Percentiles rank a stretch among this genome's conserved stretches.
Conservation (phyloP, 768 basidiomycete genomes). For the Calocera cornea region DNA sequence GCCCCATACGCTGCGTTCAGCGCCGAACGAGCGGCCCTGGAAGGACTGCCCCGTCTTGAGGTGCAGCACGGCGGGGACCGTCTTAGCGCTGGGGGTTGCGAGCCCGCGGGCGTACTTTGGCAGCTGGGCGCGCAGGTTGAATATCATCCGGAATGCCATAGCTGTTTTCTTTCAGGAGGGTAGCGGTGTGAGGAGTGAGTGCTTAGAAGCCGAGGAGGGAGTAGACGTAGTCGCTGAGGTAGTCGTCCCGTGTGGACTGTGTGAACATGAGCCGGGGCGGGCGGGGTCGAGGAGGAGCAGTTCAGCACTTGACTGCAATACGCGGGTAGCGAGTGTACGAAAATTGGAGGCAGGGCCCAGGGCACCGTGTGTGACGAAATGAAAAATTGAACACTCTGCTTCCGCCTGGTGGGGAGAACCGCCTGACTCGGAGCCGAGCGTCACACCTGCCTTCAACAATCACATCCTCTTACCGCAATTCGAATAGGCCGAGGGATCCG, state of each 20-base stretch:
- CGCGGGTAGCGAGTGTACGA: too few relatives aligned
- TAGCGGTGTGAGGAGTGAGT: neutral
- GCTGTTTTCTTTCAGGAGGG: conserved; percentile 19
- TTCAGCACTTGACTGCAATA: too few relatives aligned
- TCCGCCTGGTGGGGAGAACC: neutral
- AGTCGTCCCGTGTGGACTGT: conserved; percentile 20
- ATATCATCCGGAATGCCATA: conserved; percentile 38
- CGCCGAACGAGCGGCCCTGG: conserved; percentile 77
- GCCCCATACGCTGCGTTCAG: conserved; percentile 73
- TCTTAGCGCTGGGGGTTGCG: conserved; percentile 21
- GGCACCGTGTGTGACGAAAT: neutral
- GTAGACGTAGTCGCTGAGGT: conserved; percentile 83
- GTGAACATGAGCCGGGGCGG: conserved; percentile 1
- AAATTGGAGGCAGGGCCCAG: neutral
- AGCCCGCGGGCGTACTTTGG: conserved; percentile 35
- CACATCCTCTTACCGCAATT: too few relatives aligned
- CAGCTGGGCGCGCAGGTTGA: conserved; percentile 43
- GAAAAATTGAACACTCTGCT: neutral
- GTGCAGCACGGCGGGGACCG: conserved; percentile 69
- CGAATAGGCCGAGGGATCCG: too few relatives aligned
- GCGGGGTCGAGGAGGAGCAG: neutral
- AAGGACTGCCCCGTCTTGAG: conserved; percentile 92
- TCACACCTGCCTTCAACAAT: too few relatives aligned
- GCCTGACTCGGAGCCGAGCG: too few relatives aligned
- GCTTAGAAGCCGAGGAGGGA: conserved; percentile 41